These are phyloP conservation scores for Glebionis coronaria DNA, from an alignment of 129 eudicot genomes.

Conservation along the genomic window DNA sequence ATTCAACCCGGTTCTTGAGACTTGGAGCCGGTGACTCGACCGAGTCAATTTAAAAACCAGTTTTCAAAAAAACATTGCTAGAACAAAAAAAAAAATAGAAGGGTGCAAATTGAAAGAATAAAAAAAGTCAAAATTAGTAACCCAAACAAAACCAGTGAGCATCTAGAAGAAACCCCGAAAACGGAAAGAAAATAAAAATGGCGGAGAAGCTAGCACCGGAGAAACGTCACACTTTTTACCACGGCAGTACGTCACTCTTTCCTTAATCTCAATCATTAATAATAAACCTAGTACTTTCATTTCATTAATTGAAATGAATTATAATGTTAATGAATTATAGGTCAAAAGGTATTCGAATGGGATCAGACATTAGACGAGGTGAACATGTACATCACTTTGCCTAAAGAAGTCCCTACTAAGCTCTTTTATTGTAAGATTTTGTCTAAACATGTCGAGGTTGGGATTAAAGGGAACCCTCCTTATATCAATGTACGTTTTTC, in stretches of 20 bases:
- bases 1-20: no score
- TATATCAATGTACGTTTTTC: conserved; percentile 61
- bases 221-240: conserved; percentile 70
- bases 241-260: conserved; percentile 47
- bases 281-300: no score
- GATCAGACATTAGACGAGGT: conserved; percentile 97
- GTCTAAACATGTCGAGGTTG: conserved; percentile 85
- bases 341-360: conserved; percentile 92
- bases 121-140: no score
- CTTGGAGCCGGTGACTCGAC: no score
- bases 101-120: no score
- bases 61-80: no score
- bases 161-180: conserved; percentile 20
- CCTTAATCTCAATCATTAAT: no score
- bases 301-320: no score
- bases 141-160: conserved; percentile 1
- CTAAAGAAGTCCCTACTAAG: conserved; percentile 71
- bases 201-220: conserved; percentile 97
- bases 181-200: conserved; percentile 48
- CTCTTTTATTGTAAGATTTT: conserved; percentile 67
- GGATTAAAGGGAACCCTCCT: conserved; percentile 95
- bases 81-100: no score
- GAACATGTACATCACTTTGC: conserved; percentile 77
- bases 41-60: no score
- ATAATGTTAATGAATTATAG: no score